A percentile compares a stretch with the other conserved stretches of the same genome.
Evolutionary conservation across 2,329 filamentous ascomycete genomes (phyloP).

Genomic region (Penicillium sp.): DNA sequence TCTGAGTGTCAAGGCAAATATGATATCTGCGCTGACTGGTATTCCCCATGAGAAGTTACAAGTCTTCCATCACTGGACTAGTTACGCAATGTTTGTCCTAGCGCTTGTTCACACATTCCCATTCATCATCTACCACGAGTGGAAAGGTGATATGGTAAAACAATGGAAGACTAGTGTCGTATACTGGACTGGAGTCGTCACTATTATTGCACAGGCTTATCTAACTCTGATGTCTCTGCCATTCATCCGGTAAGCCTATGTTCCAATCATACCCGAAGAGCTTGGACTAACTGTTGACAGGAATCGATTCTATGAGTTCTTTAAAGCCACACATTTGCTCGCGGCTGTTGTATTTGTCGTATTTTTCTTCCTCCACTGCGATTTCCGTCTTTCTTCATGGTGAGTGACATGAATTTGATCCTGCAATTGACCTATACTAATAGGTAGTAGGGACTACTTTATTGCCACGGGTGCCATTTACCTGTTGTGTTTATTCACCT

Average conservation of each 20-base stretch:
- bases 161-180: conserved; percentile 47
- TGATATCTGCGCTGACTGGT: conserved; percentile 56
- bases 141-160: conserved; percentile 49
- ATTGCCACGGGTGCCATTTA: conserved; percentile 56
- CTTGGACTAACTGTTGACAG: conserved; percentile 28
- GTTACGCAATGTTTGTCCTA: conserved; percentile 58
- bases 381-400: conserved; percentile 55
- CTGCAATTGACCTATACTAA: background rate
- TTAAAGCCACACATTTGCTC: conserved; percentile 57
- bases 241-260: conserved; percentile 47
- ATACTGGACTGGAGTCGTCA: conserved; percentile 59
- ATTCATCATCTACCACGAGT: conserved; percentile 56
- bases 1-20: conserved; percentile 56
- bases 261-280: background rate
- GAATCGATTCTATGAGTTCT: conserved; percentile 58
- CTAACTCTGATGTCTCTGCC: conserved; percentile 57
- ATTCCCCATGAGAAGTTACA: conserved; percentile 60
- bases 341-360: conserved; percentile 55
- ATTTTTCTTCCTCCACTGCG: conserved; percentile 61
- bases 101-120: conserved; percentile 61
- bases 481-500: conserved; percentile 45
- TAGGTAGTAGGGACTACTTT: conserved; percentile 55
- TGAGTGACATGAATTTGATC: conserved; percentile 18
- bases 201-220: conserved; percentile 55
- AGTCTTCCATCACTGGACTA: conserved; percentile 54